Evolutionary conservation across 75 land plant species (phyloP), one percentile per base, ranked within the genome.

Genomic region (Pinus albicaulis): DNA sequence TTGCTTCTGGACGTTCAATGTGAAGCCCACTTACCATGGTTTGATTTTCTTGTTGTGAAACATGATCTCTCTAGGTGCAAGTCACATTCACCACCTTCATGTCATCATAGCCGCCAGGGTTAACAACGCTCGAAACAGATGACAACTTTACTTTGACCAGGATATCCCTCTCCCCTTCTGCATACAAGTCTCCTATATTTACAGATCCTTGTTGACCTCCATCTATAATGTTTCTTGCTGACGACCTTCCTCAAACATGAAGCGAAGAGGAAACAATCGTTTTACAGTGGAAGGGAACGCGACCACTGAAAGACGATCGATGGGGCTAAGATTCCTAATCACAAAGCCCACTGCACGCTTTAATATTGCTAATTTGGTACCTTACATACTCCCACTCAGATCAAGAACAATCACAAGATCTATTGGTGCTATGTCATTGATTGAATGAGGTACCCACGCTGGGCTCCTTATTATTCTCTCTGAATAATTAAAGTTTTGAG

Each of bases 341-440:
- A 93, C 89, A 60, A 91, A 77, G 14, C 85, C 83, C 92, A 93
- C 86, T 44, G 96, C 92, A 20, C 92, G 85, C 74, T 91, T 87
- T 44, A 93, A 84, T 82, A 91, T 86, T 22, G 80, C 83, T 55
- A 93, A 72, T 81, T 93, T 93, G 56, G 83, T 75, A 44, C 92
- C 92, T 53, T 81, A 72, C 96, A 93, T 93, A 78, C 89, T 87
- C 44, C 83, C 87, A 75, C 96, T 86, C 25, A 89, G 86, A 73
- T 93, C 96, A 20, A 93, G 87, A 63, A 91, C 94, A 48, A 92
- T 86, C 56, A 91, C 96, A 25, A 93, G 79, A 69, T 93, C 96
- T 48, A 93, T 78, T 57, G 82, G 81, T n/a, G 74, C 60, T n/a
- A 76, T 26, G 28, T 62, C 26, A 24, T 7, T 75, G 41, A 25